Conservation (phyloP, 1,284 basidiomycete genomes). For the Ustilago sp. region DNA sequence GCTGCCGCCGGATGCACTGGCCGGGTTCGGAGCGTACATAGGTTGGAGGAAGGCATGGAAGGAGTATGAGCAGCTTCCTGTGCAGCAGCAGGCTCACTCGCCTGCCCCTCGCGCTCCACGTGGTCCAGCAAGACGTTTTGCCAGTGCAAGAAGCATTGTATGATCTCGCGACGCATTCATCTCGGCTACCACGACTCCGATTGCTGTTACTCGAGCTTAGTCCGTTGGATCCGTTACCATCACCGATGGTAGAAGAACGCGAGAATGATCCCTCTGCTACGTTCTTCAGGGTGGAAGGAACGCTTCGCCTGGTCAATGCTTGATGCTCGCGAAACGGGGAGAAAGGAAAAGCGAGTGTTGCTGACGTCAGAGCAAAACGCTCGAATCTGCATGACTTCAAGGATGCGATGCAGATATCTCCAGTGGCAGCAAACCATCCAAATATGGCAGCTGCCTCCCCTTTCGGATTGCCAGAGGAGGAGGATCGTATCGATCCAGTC, state of each 20-base stretch:
- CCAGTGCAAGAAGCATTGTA: conserved; percentile 45
- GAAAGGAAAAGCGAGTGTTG: neutral
- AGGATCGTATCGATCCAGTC: neutral
- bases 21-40: conserved; percentile 36
- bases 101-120: conserved; percentile 38
- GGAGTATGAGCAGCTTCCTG: conserved; percentile 28
- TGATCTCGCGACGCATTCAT: conserved; percentile 26
- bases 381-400: conserved; percentile 12
- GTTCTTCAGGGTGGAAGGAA: neutral
- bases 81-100: conserved; percentile 26
- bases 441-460: neutral
- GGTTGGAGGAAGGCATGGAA: conserved; percentile 39
- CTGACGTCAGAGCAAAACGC: conserved; percentile 21
- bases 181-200: conserved; percentile 25
- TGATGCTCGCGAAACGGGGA: neutral
- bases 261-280: conserved; percentile 1
- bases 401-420: conserved; percentile 1
- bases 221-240: conserved; percentile 25
- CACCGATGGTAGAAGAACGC: conserved; percentile 22
- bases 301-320: neutral
- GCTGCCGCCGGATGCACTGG: conserved; percentile 39
- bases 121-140: conserved; percentile 38
- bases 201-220: conserved; percentile 38
- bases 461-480: neutral
- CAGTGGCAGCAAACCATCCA: conserved; percentile 7